These are phyloP conservation scores for Nakazawaea molendinolei DNA, from an alignment of 805 yeast species.

Conservation along the genomic window DNA sequence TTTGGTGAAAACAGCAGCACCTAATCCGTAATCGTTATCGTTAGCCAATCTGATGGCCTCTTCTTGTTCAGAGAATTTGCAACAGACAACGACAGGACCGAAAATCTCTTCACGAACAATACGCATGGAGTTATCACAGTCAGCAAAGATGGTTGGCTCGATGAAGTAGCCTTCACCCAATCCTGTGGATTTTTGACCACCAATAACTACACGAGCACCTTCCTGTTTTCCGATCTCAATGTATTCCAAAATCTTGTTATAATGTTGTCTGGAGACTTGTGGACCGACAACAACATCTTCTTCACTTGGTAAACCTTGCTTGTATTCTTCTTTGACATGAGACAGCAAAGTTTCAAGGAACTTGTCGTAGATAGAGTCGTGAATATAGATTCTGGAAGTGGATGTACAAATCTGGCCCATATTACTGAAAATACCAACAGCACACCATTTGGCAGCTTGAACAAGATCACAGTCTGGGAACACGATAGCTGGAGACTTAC, in stretches of 20 bases:
- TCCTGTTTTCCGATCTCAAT: conserved; percentile 60
- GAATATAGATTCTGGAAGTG: conserved; percentile 72
- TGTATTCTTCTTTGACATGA: conserved; percentile 52
- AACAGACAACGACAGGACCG: conserved; percentile 70
- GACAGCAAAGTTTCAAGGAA: conserved; percentile 50
- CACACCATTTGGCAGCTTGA: conserved; percentile 40
- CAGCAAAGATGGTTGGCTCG: conserved; percentile 67
- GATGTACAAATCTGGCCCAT: conserved; percentile 83
- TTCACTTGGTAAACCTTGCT: conserved; percentile 72
- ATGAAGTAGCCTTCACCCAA: conserved; percentile 65
- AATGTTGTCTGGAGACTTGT: conserved; percentile 63
- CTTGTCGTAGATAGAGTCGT: conserved; percentile 62
- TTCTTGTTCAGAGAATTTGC: conserved; percentile 60
- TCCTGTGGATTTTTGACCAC: conserved; percentile 63
- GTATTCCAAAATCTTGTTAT: conserved; percentile 59
- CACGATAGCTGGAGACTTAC: conserved; percentile 73
- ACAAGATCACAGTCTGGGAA: conserved; percentile 61
- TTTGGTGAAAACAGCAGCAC: conserved; percentile 72
- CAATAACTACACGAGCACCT: conserved; percentile 61
- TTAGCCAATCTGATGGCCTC: conserved; percentile 63
- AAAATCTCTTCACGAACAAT: conserved; percentile 70
- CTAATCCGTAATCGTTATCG: conserved; percentile 67
- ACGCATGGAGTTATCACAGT: conserved; percentile 52
- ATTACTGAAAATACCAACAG: conserved; percentile 66
- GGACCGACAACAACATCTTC: conserved; percentile 67